These are phyloP conservation scores for Millerozyma acaciae DNA, from an alignment of 805 yeast genomes.

Conservation along the genomic window DNA sequence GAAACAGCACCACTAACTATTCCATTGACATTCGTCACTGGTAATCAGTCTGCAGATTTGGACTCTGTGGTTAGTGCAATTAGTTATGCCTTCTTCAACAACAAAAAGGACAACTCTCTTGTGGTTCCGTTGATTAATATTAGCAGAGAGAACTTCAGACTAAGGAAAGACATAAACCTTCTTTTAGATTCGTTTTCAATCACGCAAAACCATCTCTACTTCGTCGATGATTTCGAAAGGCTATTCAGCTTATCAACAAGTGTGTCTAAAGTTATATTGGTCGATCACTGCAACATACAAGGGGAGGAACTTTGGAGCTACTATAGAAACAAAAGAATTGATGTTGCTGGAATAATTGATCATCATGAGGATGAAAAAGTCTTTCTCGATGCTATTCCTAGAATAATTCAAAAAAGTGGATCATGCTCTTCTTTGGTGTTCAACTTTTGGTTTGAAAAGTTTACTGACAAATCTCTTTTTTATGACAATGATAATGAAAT, in stretches of 20 bases:
- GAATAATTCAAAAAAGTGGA: conserved; percentile 61
- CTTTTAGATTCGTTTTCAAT: conserved; percentile 50
- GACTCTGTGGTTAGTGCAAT: conserved; percentile 84
- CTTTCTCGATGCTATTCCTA: conserved; percentile 51
- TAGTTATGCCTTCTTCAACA: conserved; percentile 59
- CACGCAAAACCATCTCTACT: conserved; percentile 48
- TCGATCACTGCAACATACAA: conserved; percentile 77
- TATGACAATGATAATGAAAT: conserved; percentile 28
- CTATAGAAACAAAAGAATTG: conserved; percentile 19
- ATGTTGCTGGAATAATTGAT: conserved; percentile 61
- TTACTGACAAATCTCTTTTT: conserved; percentile 10
- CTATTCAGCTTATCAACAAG: conserved; percentile 12
- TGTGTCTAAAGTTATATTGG: conserved; percentile 51
- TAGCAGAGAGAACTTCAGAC: conserved; percentile 55
- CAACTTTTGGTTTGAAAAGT: conserved; percentile 48
- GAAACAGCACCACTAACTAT: too few relatives aligned
- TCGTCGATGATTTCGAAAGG: conserved; percentile 59
- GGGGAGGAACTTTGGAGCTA: conserved; percentile 37
- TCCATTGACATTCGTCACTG: conserved; percentile 50
- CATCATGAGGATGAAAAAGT: conserved; percentile 77
- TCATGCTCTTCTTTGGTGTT: conserved; percentile 78
- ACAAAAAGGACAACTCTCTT: conserved; percentile 23
- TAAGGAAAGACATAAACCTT: conserved; percentile 67
- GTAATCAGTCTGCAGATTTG: conserved; percentile 84
- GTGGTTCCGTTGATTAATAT: conserved; percentile 76